Evolutionary conservation across 192 early-diverging fungal species (phyloP).

Genomic region (Phycomyces nitens): DNA sequence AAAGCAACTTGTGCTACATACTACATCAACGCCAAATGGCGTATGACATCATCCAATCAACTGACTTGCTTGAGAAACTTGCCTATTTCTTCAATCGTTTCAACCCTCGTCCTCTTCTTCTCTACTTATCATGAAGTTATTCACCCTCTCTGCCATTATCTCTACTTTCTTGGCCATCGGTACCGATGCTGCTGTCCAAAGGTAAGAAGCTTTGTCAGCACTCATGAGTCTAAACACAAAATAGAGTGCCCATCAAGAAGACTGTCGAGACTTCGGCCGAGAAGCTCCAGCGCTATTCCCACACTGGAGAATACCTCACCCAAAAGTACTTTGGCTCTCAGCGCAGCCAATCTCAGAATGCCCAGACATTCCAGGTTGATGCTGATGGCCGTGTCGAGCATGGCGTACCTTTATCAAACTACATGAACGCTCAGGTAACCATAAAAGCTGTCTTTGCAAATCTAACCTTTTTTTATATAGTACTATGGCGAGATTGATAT

Average conservation of each 20-base stretch:
- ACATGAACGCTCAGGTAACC: constrained; percentile 84
- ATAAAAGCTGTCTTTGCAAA: neutral
- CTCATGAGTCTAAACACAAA: too few species aligned
- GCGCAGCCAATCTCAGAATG: constrained; percentile 21
- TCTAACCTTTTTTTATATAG: constrained; percentile 37
- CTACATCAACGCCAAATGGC: neutral
- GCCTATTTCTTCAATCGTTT: neutral
- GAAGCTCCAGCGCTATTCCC: constrained; percentile 57
- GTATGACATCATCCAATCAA: constrained; percentile 1
- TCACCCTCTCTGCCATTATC: constrained; percentile 22
- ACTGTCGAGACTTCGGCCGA: constrained; percentile 56
- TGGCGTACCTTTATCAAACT: constrained; percentile 84
- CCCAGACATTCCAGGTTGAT: constrained; percentile 44
- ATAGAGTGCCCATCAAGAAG: constrained; percentile 65
- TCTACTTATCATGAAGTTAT: constrained; percentile 31
- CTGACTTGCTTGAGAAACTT: neutral
- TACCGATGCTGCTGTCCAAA: constrained; percentile 26
- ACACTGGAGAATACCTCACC: constrained; percentile 62
- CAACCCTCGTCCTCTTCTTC: constrained; percentile 1
- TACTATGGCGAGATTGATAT: constrained; percentile 90
- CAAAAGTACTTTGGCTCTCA: constrained; percentile 73
- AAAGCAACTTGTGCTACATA: neutral
- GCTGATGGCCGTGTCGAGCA: constrained; percentile 53
- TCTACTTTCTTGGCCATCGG: constrained; percentile 10
- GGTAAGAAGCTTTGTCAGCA: too few species aligned